A percentile compares a stretch with the other conserved stretches of the same genome.
Conservation (phyloP, 2,329 filamentous ascomycete genomes). For the Aspergillus sp. region DNA sequence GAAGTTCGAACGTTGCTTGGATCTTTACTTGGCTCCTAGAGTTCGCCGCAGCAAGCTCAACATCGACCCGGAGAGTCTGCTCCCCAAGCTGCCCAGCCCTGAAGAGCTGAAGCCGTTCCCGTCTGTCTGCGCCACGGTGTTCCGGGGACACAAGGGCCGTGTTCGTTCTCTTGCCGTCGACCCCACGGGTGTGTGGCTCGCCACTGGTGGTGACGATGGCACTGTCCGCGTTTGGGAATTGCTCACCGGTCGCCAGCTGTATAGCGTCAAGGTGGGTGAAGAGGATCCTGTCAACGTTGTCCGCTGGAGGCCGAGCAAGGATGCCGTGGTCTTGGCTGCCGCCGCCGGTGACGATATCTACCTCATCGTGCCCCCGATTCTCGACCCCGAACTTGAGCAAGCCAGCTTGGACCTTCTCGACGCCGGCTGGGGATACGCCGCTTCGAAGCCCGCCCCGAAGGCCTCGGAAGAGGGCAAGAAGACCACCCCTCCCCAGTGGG, state of each 20-base stretch:
- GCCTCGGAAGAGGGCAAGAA: slow-evolving; percentile 62
- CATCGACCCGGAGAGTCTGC: slow-evolving; percentile 88
- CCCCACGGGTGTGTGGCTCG: slow-evolving; percentile 80
- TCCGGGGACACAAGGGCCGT: slow-evolving; percentile 82
- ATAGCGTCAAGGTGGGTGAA: slow-evolving; percentile 75
- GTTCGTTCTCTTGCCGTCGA: slow-evolving; percentile 85
- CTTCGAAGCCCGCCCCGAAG: slow-evolving; percentile 56
- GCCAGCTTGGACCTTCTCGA: slow-evolving; percentile 76
- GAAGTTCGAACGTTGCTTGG: slow-evolving; percentile 90
- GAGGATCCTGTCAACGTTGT: slow-evolving; percentile 82
- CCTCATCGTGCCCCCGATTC: slow-evolving; percentile 74
- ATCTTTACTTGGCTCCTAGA: slow-evolving; percentile 90
- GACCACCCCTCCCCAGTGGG: slow-evolving; percentile 78
- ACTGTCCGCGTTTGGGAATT: slow-evolving; percentile 90
- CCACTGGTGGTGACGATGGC: slow-evolving; percentile 92
- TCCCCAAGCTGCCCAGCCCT: slow-evolving; percentile 89
- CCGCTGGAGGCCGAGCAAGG: slow-evolving; percentile 82
- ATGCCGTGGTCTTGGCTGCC: slow-evolving; percentile 78
- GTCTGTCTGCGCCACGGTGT: slow-evolving; percentile 82
- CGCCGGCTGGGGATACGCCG: slow-evolving; percentile 90
- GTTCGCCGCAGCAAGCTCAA: slow-evolving; percentile 92
- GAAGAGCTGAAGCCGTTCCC: slow-evolving; percentile 95
- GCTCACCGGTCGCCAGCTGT: slow-evolving; percentile 80
- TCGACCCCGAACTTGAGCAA: slow-evolving; percentile 72
- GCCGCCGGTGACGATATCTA: slow-evolving; percentile 83